Conservation (phyloP, 2,329 filamentous ascomycete genomes). For the Leptoxyphium fumago region DNA sequence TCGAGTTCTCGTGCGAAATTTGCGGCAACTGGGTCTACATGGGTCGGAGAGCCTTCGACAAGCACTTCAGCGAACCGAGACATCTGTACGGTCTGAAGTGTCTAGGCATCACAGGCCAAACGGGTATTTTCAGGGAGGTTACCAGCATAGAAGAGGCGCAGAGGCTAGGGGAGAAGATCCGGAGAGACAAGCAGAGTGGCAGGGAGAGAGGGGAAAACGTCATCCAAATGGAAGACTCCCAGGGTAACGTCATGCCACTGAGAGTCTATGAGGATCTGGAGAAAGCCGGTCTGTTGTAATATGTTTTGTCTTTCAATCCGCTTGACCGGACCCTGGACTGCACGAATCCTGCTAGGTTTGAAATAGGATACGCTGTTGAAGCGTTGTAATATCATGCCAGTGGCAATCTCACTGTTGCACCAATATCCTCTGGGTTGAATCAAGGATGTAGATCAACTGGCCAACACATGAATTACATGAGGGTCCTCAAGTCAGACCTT, state of each 20-base stretch:
- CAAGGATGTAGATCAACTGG: too few relatives aligned
- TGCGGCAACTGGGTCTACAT: slow-evolving; percentile 99
- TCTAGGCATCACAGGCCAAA: slow-evolving; percentile 80
- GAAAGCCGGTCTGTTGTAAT: slow-evolving; percentile 71
- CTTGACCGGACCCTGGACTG: too few relatives aligned
- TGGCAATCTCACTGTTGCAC: too few relatives aligned
- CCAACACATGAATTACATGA: too few relatives aligned
- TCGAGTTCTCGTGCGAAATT: slow-evolving; percentile 90
- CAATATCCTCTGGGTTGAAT: too few relatives aligned
- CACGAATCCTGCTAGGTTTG: too few relatives aligned
- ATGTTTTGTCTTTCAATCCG: background rate
- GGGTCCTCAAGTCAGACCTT: too few relatives aligned
- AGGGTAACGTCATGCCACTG: slow-evolving; percentile 98
- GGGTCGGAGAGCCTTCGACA: slow-evolving; percentile 89
- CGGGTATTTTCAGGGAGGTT: slow-evolving; percentile 75
- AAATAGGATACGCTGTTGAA: too few relatives aligned
- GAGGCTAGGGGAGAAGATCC: slow-evolving; percentile 84
- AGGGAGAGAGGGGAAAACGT: slow-evolving; percentile 60
- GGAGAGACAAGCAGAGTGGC: slow-evolving; percentile 66
- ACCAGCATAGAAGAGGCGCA: slow-evolving; percentile 81
- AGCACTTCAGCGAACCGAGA: slow-evolving; percentile 89
- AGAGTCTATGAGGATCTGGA: slow-evolving; percentile 94
- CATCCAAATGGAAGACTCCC: slow-evolving; percentile 95
- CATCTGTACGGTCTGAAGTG: slow-evolving; percentile 92
- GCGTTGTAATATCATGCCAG: too few relatives aligned